phyloP scores from a whole-genome alignment of 805 yeast species.

The Candida incommunis region DNA sequence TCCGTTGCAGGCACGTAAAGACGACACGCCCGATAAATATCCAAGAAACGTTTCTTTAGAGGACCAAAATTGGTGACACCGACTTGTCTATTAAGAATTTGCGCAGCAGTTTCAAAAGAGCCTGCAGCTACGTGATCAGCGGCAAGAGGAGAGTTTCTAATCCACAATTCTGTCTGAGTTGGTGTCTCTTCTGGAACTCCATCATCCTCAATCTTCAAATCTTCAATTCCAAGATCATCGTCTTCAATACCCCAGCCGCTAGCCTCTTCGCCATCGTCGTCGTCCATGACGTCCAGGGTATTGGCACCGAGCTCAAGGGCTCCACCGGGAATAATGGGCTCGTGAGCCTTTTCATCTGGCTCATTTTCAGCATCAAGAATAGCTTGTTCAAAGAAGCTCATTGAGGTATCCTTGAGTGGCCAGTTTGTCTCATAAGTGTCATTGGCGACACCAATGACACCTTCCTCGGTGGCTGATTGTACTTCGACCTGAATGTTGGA shows the following conservation, averaged over 20 bases:
- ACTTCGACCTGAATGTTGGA: slow-evolving; percentile 39
- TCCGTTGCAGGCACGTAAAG: slow-evolving; percentile 59
- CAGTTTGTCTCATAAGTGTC: slow-evolving; percentile 42
- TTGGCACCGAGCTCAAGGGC: slow-evolving; percentile 13
- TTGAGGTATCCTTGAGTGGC: slow-evolving; percentile 65
- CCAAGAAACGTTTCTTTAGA: slow-evolving; percentile 65
- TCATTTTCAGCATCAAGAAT: slow-evolving; percentile 30
- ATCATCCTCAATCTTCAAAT: slow-evolving; percentile 25
- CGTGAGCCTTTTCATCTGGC: neutral
- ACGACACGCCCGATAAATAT: slow-evolving; percentile 71
- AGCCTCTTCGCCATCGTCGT: slow-evolving; percentile 14
- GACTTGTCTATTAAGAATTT: slow-evolving; percentile 74
- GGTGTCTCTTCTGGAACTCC: slow-evolving; percentile 47
- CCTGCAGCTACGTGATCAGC: slow-evolving; percentile 95
- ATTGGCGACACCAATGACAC: slow-evolving; percentile 33
- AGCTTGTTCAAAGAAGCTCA: slow-evolving; percentile 78
- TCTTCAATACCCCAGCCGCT: slow-evolving; percentile 17
- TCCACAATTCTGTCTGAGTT: slow-evolving; percentile 66
- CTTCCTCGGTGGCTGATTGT: slow-evolving; percentile 13
- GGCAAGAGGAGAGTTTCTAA: slow-evolving; percentile 75
- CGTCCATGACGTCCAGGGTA: slow-evolving; percentile 14
- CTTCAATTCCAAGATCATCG: slow-evolving; percentile 29
- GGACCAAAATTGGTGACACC: slow-evolving; percentile 86
- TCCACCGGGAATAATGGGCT: slow-evolving; percentile 11
- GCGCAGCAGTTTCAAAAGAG: slow-evolving; percentile 90